Conservation (phyloP, 768 basidiomycete species). For the Agaricus subrufescens region DNA sequence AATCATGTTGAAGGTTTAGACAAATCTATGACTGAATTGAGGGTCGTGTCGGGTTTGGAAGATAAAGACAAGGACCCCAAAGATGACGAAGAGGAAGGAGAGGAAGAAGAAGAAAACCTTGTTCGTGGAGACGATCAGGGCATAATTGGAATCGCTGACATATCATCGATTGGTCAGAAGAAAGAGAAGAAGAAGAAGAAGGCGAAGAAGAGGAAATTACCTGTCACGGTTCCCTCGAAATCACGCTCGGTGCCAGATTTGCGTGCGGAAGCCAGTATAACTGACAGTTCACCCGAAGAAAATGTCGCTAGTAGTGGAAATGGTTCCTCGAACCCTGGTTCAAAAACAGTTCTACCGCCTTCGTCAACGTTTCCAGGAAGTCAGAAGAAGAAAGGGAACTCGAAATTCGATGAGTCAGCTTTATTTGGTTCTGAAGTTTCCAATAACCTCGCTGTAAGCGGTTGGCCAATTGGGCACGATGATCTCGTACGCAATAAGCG, state of each 20-base stretch:
- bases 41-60: conserved; percentile 5
- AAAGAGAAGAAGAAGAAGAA: conserved; percentile 12
- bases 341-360: background rate
- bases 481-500: conserved; percentile 19
- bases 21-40: background rate
- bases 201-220: conserved; percentile 9
- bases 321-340: background rate
- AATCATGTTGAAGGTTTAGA: background rate
- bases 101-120: conserved; percentile 7
- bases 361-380: background rate
- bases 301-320: background rate
- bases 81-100: conserved; percentile 2
- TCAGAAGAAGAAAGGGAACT: background rate
- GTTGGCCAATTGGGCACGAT: background rate
- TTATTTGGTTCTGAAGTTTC: conserved; percentile 4
- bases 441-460: background rate
- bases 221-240: conserved; percentile 6
- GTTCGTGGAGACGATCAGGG: conserved; percentile 1
- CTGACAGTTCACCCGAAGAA: background rate
- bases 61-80: conserved; percentile 8
- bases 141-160: background rate
- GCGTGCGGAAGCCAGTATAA: background rate
- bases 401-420: background rate
- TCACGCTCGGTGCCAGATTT: conserved; percentile 14
- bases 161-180: background rate